A percentile compares a stretch with the other conserved stretches of the same genome.
Evolutionary conservation across 352 stramenopile genomes (phyloP).

Genomic region (Phytophthora constricta): DNA sequence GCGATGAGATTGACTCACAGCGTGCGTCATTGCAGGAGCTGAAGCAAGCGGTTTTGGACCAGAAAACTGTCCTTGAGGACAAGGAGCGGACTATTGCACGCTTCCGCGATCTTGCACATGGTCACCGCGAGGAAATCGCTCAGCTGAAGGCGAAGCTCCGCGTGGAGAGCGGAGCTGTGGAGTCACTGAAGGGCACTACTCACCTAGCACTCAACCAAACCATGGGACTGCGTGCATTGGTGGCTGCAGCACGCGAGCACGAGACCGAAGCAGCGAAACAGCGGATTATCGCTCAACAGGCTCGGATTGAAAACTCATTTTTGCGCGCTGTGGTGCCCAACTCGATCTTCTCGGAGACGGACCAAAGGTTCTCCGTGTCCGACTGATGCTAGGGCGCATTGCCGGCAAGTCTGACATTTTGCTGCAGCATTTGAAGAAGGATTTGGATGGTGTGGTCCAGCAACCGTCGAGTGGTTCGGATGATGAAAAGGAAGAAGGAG

Average conservation of each 20-base stretch:
- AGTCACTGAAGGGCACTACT: conserved; percentile 76
- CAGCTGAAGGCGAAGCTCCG: conserved; percentile 79
- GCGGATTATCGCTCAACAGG: conserved; percentile 69
- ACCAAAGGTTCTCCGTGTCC: conserved; percentile 80
- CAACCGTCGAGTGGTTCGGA: conserved; percentile 23
- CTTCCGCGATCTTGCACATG: conserved; percentile 76
- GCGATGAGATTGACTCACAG: conserved; percentile 70
- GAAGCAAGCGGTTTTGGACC: conserved; percentile 56
- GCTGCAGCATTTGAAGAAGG: conserved; percentile 69
- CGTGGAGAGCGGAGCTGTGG: conserved; percentile 68
- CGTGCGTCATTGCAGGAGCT: conserved; percentile 60
- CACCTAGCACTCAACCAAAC: conserved; percentile 80
- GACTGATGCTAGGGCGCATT: conserved; percentile 68
- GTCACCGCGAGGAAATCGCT: conserved; percentile 77
- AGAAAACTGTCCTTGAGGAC: conserved; percentile 73
- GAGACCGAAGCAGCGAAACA: conserved; percentile 77
- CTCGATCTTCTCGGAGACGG: conserved; percentile 76
- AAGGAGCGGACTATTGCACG: conserved; percentile 81
- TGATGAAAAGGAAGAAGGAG: conserved; percentile 44
- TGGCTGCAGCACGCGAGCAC: conserved; percentile 63
- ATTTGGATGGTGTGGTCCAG: conserved; percentile 56
- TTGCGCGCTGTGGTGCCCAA: conserved; percentile 69
- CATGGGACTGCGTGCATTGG: conserved; percentile 69
- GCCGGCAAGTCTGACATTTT: conserved; percentile 76
- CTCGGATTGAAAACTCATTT: conserved; percentile 71